Evolutionary conservation across 129 eudicot species (phyloP).

Genomic region (Escallonia rubra): DNA sequence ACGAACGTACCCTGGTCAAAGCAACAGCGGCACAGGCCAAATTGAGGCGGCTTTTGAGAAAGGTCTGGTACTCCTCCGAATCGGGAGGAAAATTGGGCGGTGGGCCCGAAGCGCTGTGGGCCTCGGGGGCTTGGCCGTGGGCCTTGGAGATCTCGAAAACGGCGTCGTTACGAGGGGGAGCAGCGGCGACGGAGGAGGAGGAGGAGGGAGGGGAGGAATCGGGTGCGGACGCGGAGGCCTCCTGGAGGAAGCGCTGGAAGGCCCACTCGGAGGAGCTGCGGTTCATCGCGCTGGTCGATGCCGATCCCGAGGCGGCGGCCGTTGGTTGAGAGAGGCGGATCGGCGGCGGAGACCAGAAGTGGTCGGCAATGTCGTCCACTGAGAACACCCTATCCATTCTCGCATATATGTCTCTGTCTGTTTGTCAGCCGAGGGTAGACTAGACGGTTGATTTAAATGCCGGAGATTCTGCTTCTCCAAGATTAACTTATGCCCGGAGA

Average conservation of each 20-base stretch:
- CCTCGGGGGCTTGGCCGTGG: neutral
- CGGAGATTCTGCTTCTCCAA: no score
- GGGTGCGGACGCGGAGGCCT: constrained; percentile 34
- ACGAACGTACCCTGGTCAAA: constrained; percentile 62
- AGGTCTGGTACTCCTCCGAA: constrained; percentile 86
- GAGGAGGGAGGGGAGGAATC: constrained; percentile 33
- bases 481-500: no score
- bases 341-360: constrained; percentile 79
- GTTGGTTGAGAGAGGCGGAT: constrained; percentile 13
- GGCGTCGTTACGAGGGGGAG: constrained; percentile 5
- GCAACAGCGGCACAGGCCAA: constrained; percentile 99
- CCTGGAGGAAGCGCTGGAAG: constrained; percentile 77
- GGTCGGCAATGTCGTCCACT: constrained; percentile 94
- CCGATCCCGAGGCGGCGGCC: constrained; percentile 15
- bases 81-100: constrained; percentile 56
- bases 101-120: constrained; percentile 4
- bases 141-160: constrained; percentile 51
- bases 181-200: constrained; percentile 6
- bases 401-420: neutral
- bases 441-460: no score
- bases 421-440: no score
- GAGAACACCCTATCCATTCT: constrained; percentile 97
- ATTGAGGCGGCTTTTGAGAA: constrained; percentile 62
- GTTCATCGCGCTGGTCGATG: constrained; percentile 45
- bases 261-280: constrained; percentile 94